These are phyloP conservation scores for Linnemannia exigua DNA, from an alignment of 192 early-diverging fungal genomes.

Conservation along the genomic window DNA sequence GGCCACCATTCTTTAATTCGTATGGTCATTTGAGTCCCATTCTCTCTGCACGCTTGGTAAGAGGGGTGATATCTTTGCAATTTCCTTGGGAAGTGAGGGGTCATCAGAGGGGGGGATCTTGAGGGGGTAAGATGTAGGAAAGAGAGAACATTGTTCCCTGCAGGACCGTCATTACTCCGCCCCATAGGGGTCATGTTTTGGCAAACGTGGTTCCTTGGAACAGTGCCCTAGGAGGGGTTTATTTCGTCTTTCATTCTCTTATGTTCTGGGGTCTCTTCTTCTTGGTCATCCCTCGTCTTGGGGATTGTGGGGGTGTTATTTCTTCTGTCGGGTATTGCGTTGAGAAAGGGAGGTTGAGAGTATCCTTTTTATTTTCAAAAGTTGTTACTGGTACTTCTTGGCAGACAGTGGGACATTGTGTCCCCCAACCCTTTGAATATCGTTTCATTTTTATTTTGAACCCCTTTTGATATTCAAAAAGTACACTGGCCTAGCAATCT, in stretches of 20 bases:
- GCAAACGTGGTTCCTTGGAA: constrained; percentile 9
- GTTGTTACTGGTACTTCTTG: neutral
- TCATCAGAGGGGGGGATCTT: too few relatives aligned
- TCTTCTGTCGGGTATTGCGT: neutral
- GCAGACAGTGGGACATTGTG: neutral
- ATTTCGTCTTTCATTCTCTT: neutral
- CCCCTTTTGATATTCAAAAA: neutral
- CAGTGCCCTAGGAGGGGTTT: neutral
- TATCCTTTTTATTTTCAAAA: neutral
- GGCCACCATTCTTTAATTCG: neutral
- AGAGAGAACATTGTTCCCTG: neutral
- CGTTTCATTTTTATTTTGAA: neutral
- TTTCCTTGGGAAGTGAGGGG: too few relatives aligned
- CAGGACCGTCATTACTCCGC: neutral
- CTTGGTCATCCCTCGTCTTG: neutral
- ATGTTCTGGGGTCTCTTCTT: neutral
- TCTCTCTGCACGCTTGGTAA: neutral
- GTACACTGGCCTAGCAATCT: neutral
- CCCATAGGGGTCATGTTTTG: neutral
- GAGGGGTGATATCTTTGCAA: too few relatives aligned
- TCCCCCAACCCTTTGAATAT: neutral
- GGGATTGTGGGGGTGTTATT: neutral
- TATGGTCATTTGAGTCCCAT: neutral
- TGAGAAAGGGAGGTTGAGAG: neutral
- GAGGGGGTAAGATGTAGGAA: too few relatives aligned